Conservation (phyloP, 2,329 filamentous ascomycete species). For the Stemphylium lycopersici region DNA sequence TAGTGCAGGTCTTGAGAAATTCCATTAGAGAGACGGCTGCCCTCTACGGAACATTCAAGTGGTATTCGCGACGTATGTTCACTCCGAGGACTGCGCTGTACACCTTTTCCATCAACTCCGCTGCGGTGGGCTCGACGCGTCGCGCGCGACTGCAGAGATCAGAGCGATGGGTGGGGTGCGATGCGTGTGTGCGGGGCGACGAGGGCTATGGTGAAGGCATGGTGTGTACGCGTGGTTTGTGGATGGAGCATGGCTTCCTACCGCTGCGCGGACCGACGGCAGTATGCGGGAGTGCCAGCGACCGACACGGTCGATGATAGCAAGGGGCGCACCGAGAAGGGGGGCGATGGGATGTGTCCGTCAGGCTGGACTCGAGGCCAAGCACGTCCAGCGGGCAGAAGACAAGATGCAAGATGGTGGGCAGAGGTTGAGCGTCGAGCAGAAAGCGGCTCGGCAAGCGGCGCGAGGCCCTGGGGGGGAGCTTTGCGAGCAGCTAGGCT, state of each 20-base stretch:
- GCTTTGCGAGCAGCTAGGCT: not conserved
- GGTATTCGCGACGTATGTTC: conserved; percentile 45
- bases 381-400: not conserved
- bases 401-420: not conserved
- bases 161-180: conserved; percentile 1
- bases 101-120: conserved; percentile 48
- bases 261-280: conserved; percentile 28
- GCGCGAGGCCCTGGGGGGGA: conserved; percentile 1
- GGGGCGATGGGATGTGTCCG: not conserved
- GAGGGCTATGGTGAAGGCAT: conserved; percentile 32
- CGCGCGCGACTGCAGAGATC: conserved; percentile 22
- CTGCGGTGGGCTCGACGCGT: conserved; percentile 21
- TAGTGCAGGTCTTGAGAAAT: conserved; percentile 47
- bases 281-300: conserved; percentile 6
- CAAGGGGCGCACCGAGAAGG: not conserved
- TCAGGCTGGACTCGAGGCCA: not conserved
- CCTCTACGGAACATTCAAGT: conserved; percentile 48
- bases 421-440: not conserved
- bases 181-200: conserved; percentile 1
- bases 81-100: conserved; percentile 42
- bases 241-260: conserved; percentile 39
- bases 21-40: conserved; percentile 45
- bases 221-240: conserved; percentile 25
- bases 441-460: conserved; percentile 4
- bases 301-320: not conserved